Conservation (phyloP, 805 yeast species). For the Citeromyces matritensis region DNA sequence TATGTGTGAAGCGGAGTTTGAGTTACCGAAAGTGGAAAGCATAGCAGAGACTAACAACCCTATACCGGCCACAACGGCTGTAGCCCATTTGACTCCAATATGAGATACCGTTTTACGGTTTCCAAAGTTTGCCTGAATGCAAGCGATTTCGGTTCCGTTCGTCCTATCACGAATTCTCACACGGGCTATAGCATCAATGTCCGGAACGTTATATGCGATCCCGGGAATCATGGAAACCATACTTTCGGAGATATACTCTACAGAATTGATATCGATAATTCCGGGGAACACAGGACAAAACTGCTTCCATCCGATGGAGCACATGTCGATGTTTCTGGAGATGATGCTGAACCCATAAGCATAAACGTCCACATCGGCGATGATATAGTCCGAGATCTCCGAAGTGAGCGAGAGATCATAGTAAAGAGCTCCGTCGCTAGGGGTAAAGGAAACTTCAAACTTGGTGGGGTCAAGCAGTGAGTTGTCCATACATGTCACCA, state of each 20-base stretch:
- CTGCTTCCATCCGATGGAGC: slow-evolving; percentile 63
- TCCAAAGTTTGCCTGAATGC: slow-evolving; percentile 60
- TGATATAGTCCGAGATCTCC: slow-evolving; percentile 47
- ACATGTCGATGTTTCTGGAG: slow-evolving; percentile 40
- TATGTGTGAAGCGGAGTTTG: slow-evolving; percentile 79
- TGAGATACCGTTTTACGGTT: slow-evolving; percentile 77
- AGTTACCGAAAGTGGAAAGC: slow-evolving; percentile 74
- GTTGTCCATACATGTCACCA: slow-evolving; percentile 76
- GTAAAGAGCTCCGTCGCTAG: slow-evolving; percentile 49
- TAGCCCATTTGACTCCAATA: slow-evolving; percentile 80
- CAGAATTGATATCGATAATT: slow-evolving; percentile 56
- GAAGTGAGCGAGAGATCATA: slow-evolving; percentile 62
- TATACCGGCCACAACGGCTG: slow-evolving; percentile 79
- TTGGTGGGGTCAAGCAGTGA: slow-evolving; percentile 59
- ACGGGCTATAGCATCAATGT: slow-evolving; percentile 67
- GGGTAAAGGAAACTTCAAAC: slow-evolving; percentile 65
- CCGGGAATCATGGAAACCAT: slow-evolving; percentile 58
- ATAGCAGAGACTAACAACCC: slow-evolving; percentile 76
- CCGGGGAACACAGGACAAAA: slow-evolving; percentile 87
- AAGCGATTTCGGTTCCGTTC: slow-evolving; percentile 35
- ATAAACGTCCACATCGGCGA: slow-evolving; percentile 58
- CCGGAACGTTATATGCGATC: slow-evolving; percentile 76
- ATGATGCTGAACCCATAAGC: slow-evolving; percentile 79
- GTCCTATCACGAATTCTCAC: slow-evolving; percentile 21
- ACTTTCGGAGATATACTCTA: slow-evolving; percentile 35